phyloP scores from a whole-genome alignment of 2,329 filamentous ascomycete genomes.

The Trichoderma cornu-damae region DNA sequence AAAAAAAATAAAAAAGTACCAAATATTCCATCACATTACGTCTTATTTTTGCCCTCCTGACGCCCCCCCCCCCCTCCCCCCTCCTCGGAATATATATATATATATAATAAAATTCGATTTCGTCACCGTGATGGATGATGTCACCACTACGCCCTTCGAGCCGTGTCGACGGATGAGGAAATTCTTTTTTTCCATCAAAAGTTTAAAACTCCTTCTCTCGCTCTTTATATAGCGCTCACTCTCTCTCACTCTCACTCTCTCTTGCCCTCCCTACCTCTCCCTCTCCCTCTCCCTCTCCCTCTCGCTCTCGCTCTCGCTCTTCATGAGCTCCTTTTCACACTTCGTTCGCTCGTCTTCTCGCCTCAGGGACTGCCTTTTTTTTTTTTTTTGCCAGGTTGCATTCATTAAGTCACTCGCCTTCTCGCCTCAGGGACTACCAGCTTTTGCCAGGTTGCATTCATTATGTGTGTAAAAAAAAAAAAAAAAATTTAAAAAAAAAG shows the following conservation, averaged over 20 bases:
- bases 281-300: neutral
- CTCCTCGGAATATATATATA: no score
- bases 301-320: neutral
- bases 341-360: neutral
- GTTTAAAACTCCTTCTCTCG: no score
- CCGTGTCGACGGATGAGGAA: conserved; percentile 7
- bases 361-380: neutral
- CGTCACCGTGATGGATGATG: conserved; percentile 18
- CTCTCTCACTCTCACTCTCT: neutral
- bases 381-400: neutral
- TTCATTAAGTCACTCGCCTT: neutral
- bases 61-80: no score
- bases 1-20: no score
- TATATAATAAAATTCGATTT: no score
- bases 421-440: neutral
- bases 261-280: neutral
- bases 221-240: neutral
- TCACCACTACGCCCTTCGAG: conserved; percentile 14
- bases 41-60: no score
- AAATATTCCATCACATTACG: neutral
- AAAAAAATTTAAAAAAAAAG: neutral
- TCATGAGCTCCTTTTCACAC: neutral
- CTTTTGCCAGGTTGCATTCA: conserved; percentile 8
- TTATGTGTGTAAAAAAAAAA: conserved; percentile 3
- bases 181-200: conserved; percentile 14